These are phyloP conservation scores for Bipolaris sorokiniana DNA, from an alignment of 2,329 filamentous ascomycete genomes.

Conservation along the genomic window DNA sequence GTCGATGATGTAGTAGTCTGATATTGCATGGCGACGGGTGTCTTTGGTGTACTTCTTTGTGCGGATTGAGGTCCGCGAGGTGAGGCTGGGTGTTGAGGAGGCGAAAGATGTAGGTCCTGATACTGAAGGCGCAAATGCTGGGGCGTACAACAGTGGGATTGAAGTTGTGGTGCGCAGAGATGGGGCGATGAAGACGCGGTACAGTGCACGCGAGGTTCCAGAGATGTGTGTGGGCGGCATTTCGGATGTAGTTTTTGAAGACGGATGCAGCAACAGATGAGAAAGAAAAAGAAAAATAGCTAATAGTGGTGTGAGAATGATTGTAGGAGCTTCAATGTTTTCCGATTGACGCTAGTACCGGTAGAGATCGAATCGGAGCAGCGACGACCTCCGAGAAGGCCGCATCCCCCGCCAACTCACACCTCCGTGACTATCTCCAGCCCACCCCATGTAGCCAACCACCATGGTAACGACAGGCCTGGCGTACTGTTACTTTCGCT, in stretches of 20 bases:
- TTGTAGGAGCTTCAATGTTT: constrained; percentile 8
- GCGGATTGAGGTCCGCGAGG: constrained; percentile 24
- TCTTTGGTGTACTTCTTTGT: constrained; percentile 31
- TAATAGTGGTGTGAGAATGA: not conserved
- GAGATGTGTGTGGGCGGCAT: constrained; percentile 45
- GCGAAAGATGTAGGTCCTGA: constrained; percentile 9
- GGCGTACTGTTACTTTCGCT: not conserved
- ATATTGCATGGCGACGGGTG: constrained; percentile 46
- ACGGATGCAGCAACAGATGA: too few species aligned
- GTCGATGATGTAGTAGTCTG: constrained; percentile 54
- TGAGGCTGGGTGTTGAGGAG: constrained; percentile 12
- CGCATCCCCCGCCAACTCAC: constrained; percentile 16
- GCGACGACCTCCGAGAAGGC: constrained; percentile 23
- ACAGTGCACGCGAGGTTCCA: constrained; percentile 50
- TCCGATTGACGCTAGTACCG: constrained; percentile 14
- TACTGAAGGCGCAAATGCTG: constrained; percentile 23
- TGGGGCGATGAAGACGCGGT: constrained; percentile 53
- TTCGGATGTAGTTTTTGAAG: not conserved
- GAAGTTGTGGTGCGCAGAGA: constrained; percentile 30
- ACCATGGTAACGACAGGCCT: constrained; percentile 29
- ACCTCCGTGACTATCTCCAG: constrained; percentile 15
- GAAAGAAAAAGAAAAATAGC: constrained; percentile 4
- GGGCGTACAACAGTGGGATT: constrained; percentile 26
- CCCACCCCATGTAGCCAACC: constrained; percentile 25
- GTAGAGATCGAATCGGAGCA: constrained; percentile 26